Evolutionary conservation across 2,329 filamentous ascomycete genomes (phyloP).

Genomic region (Rhynchosporium agropyri): DNA sequence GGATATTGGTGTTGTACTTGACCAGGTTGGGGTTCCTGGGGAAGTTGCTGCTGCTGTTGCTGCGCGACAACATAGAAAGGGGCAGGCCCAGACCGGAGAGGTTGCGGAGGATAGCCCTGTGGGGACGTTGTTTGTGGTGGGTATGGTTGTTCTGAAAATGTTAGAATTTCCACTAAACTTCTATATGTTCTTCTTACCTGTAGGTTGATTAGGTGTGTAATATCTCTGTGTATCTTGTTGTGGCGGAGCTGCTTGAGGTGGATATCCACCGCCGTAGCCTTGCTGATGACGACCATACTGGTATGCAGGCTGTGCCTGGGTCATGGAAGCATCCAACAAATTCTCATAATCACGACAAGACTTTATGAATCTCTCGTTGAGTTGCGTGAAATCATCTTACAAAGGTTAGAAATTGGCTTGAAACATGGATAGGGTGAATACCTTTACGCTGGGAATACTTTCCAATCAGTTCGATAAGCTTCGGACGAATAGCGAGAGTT

Average conservation of each 20-base stretch:
- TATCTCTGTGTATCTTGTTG: slow-evolving; percentile 68
- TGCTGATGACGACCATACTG: slow-evolving; percentile 64
- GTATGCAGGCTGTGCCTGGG: slow-evolving; percentile 79
- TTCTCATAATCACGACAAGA: slow-evolving; percentile 94
- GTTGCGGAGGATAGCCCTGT: slow-evolving; percentile 57
- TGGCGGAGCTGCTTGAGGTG: slow-evolving; percentile 42
- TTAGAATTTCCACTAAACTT: not conserved
- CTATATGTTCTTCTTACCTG: slow-evolving; percentile 32
- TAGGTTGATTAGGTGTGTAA: slow-evolving; percentile 61
- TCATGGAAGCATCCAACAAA: slow-evolving; percentile 94
- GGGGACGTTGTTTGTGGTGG: slow-evolving; percentile 54
- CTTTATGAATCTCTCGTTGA: slow-evolving; percentile 99
- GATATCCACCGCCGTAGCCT: slow-evolving; percentile 45
- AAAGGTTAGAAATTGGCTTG: slow-evolving; percentile 27
- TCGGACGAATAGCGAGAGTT: slow-evolving; percentile 90
- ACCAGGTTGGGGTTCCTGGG: slow-evolving; percentile 42
- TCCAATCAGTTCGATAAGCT: slow-evolving; percentile 96
- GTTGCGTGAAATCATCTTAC: slow-evolving; percentile 94
- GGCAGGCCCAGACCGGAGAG: slow-evolving; percentile 55
- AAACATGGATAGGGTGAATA: slow-evolving; percentile 44
- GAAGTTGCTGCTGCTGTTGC: slow-evolving; percentile 41
- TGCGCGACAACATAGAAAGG: slow-evolving; percentile 65
- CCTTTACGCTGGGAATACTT: slow-evolving; percentile 99
- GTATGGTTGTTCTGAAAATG: slow-evolving; percentile 40
- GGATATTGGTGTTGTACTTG: slow-evolving; percentile 48